Conservation (phyloP, 2,329 filamentous ascomycete species). For the Phialocephala subalpina region DNA sequence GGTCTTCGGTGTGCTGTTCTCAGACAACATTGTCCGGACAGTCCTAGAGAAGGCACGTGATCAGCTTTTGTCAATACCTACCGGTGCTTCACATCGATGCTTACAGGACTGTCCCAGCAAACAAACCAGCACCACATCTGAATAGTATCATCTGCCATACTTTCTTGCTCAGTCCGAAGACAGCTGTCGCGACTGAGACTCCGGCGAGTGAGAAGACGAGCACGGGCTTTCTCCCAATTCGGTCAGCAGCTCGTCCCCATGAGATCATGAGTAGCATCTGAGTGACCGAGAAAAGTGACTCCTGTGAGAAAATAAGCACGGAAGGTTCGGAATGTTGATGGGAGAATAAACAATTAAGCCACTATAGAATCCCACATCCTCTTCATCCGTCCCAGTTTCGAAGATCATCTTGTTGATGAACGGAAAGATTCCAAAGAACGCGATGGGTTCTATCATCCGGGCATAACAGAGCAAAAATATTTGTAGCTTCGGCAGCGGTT, state of each 20-base stretch:
- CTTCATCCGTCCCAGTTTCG: slow-evolving; percentile 67
- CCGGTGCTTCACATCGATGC: slow-evolving; percentile 13
- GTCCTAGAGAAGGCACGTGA: slow-evolving; percentile 45
- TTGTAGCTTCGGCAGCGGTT: slow-evolving; percentile 67
- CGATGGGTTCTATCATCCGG: slow-evolving; percentile 76
- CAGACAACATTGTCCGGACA: slow-evolving; percentile 79
- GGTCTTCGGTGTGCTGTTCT: slow-evolving; percentile 73
- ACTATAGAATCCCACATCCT: slow-evolving; percentile 82
- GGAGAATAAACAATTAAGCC: slow-evolving; percentile 65
- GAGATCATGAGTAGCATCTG: slow-evolving; percentile 81
- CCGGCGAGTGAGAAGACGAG: slow-evolving; percentile 73
- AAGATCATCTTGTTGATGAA: slow-evolving; percentile 82
- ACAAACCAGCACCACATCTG: slow-evolving; percentile 75
- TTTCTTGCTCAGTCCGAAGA: slow-evolving; percentile 73
- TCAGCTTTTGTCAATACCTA: not conserved
- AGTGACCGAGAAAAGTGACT: slow-evolving; percentile 75
- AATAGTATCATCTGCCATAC: slow-evolving; percentile 80
- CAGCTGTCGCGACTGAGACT: slow-evolving; percentile 63
- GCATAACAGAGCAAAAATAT: slow-evolving; percentile 78
- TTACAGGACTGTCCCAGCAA: slow-evolving; percentile 75
- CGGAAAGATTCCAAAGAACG: slow-evolving; percentile 86
- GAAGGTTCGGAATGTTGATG: slow-evolving; percentile 7
- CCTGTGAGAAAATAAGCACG: slow-evolving; percentile 41
- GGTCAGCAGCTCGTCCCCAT: slow-evolving; percentile 75
- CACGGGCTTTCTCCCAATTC: slow-evolving; percentile 75